These are phyloP conservation scores for Apiospora arundinis DNA, from an alignment of 2,329 filamentous ascomycete species.

Conservation along the genomic window DNA sequence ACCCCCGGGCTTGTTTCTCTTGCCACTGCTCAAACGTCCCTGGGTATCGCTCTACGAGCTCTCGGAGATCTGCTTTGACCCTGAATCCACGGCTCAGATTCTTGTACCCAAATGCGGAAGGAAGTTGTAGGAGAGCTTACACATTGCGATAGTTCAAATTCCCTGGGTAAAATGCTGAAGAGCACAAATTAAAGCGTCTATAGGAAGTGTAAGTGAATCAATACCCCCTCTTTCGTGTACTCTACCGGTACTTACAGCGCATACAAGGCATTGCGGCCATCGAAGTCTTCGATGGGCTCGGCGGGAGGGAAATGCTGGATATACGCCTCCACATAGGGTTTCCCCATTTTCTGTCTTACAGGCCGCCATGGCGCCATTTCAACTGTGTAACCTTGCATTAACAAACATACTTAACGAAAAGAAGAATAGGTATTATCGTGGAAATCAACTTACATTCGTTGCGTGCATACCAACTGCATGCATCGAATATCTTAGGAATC, in stretches of 20 bases:
- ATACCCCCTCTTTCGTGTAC: background rate
- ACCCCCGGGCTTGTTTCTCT: background rate
- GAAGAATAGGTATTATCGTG: background rate
- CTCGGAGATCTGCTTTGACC: background rate
- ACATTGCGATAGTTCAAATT: conserved; percentile 17
- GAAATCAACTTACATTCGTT: conserved; percentile 44
- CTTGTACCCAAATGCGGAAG: background rate
- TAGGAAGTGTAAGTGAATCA: background rate
- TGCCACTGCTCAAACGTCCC: background rate
- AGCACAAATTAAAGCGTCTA: conserved; percentile 18
- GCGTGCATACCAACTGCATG: conserved; percentile 49
- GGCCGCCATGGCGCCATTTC: background rate
- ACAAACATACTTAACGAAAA: too few relatives aligned
- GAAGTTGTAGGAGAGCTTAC: background rate
- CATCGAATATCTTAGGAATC: conserved; percentile 47
- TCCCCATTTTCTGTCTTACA: background rate
- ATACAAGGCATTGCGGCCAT: conserved; percentile 18
- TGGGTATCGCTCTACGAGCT: background rate
- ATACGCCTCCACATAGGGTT: background rate
- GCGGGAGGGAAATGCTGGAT: background rate
- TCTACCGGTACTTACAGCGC: background rate
- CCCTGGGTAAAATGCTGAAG: conserved; percentile 18
- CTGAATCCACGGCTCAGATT: background rate
- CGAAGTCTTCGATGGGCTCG: background rate
- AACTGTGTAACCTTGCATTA: background rate